Evolutionary conservation across 108 stramenopile species (phyloP).

Genomic region (Pseudonitzschia multiseries): DNA sequence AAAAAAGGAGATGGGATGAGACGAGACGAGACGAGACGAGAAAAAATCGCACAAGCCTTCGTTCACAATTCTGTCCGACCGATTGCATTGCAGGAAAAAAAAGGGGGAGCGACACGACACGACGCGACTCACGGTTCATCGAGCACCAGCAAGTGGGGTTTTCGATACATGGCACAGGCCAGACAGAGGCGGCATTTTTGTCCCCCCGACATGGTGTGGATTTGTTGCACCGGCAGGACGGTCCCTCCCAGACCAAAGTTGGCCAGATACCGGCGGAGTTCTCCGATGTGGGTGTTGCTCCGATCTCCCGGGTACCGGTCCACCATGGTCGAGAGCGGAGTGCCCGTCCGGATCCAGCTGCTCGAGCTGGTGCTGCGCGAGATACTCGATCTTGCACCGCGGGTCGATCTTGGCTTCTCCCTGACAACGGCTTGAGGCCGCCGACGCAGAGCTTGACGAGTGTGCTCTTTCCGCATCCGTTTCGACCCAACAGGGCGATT

Average conservation of each 20-base stretch:
- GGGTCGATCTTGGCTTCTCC: slow-evolving; percentile 72
- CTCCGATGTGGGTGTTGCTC: slow-evolving; percentile 57
- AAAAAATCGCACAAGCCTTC: too few relatives aligned
- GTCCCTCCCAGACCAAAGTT: slow-evolving; percentile 89
- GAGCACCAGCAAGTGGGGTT: slow-evolving; percentile 71
- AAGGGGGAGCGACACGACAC: too few relatives aligned
- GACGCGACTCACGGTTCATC: slow-evolving; percentile 67
- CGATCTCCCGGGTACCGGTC: slow-evolving; percentile 79
- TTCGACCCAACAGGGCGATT: slow-evolving; percentile 57
- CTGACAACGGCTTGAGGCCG: slow-evolving; percentile 66
- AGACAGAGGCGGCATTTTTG: slow-evolving; percentile 88
- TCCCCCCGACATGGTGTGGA: slow-evolving; percentile 84
- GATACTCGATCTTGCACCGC: slow-evolving; percentile 82
- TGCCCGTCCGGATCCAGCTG: slow-evolving; percentile 83
- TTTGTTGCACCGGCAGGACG: slow-evolving; percentile 72
- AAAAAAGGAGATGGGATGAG: too few relatives aligned
- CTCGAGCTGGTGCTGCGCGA: slow-evolving; percentile 94
- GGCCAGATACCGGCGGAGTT: slow-evolving; percentile 84
- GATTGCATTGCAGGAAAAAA: slow-evolving; percentile 81
- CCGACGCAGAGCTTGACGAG: slow-evolving; percentile 46
- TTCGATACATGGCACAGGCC: slow-evolving; percentile 66
- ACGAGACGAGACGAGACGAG: too few relatives aligned
- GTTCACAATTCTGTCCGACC: too few relatives aligned
- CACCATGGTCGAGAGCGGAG: slow-evolving; percentile 77
- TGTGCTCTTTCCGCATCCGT: slow-evolving; percentile 52